Conservation (phyloP, 2,329 filamentous ascomycete species). For the Sclerotiophoma versabilis region DNA sequence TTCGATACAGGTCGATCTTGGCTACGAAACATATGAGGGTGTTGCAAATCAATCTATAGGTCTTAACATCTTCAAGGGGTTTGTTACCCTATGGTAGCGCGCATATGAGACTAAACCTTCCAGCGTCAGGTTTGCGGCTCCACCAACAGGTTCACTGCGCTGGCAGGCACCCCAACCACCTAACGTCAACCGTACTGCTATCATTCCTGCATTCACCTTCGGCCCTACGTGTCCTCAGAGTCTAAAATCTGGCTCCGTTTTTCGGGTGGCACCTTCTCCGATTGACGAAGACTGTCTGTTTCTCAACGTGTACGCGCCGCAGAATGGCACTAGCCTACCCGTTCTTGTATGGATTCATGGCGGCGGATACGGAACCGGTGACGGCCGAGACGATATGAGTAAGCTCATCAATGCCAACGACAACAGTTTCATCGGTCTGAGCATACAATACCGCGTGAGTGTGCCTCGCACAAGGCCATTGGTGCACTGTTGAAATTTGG, state of each 20-base stretch:
- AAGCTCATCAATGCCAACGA: conserved; percentile 55
- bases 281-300: conserved; percentile 47
- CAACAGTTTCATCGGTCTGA: conserved; percentile 57
- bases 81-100: not conserved
- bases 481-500: not conserved
- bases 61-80: conserved; percentile 35
- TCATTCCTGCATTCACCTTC: conserved; percentile 7
- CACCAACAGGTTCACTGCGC: conserved; percentile 25
- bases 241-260: not conserved
- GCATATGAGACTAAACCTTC: not conserved
- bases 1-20: conserved; percentile 27
- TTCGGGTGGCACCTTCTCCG: not conserved
- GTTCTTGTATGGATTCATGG: conserved; percentile 42
- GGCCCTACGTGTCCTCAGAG: conserved; percentile 16
- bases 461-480: too few species aligned
- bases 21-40: conserved; percentile 33
- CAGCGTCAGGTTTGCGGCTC: conserved; percentile 32
- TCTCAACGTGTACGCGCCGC: conserved; percentile 44
- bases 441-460: conserved; percentile 58
- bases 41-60: conserved; percentile 20
- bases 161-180: conserved; percentile 29
- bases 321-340: conserved; percentile 32
- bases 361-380: conserved; percentile 48
- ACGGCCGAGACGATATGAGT: conserved; percentile 49
- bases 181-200: conserved; percentile 11